Percentiles rank a stretch among this genome's conserved stretches.
These are phyloP conservation scores for Malus orientalis DNA, from an alignment of 306 rosid species.

Conservation along the genomic window DNA sequence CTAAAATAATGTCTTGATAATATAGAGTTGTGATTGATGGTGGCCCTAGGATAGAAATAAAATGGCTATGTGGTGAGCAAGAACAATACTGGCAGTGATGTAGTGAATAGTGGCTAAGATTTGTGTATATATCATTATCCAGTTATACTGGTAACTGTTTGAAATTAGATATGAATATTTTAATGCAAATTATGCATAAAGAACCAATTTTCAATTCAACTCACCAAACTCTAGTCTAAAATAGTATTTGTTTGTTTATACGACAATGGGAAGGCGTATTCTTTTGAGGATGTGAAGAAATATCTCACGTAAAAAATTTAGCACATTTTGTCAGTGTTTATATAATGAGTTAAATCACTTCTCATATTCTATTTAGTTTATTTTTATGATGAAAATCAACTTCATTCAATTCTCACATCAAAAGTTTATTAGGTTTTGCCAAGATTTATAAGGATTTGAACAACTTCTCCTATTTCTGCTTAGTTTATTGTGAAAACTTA, in stretches of 20 bases:
- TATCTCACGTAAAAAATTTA: too few species aligned
- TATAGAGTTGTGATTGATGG: not conserved
- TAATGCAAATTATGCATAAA: not conserved
- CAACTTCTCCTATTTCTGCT: too few species aligned
- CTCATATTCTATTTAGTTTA: too few species aligned
- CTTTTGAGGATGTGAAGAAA: too few species aligned
- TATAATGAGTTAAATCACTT: too few species aligned
- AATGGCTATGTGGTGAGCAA: not conserved
- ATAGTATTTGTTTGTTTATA: not conserved
- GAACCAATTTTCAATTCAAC: not conserved
- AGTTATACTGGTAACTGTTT: not conserved
- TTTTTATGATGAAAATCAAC: not conserved
- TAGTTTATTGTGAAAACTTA: too few species aligned
- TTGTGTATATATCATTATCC: not conserved
- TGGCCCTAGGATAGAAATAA: not conserved
- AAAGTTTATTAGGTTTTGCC: too few species aligned
- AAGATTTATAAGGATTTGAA: too few species aligned
- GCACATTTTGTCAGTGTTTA: too few species aligned
- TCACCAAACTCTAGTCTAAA: not conserved
- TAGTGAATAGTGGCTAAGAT: too few species aligned
- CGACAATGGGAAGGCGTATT: too few species aligned
- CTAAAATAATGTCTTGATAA: not conserved
- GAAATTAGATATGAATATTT: not conserved
- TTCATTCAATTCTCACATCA: too few species aligned
- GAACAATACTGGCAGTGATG: not conserved